phyloP scores from a whole-genome alignment of 106 monocot species.

The Acorus calamus region DNA sequence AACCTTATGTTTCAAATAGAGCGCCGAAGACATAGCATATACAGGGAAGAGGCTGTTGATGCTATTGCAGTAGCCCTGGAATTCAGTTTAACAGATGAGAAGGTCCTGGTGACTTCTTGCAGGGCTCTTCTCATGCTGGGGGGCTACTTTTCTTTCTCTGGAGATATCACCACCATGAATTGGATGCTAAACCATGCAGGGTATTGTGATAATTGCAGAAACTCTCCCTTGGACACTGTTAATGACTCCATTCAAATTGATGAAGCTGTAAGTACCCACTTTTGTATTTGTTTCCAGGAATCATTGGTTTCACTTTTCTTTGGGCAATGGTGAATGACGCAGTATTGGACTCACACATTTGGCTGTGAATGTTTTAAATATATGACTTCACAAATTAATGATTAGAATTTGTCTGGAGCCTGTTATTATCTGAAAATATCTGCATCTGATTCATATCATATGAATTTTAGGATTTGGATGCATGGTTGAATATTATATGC shows the following conservation, averaged over 20 bases:
- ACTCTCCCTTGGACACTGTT: not conserved
- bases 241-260: conserved; percentile 15
- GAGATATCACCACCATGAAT: conserved; percentile 17
- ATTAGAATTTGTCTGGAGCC: not conserved
- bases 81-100: conserved; percentile 20
- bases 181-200: conserved; percentile 43
- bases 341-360: too few species aligned
- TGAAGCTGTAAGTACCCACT: not conserved
- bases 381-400: too few species aligned
- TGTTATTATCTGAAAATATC: not conserved
- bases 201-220: conserved; percentile 1
- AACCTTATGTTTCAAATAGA: conserved; percentile 21
- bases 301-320: too few species aligned
- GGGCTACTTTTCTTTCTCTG: conserved; percentile 32
- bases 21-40: conserved; percentile 14
- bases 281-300: too few species aligned
- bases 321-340: too few species aligned
- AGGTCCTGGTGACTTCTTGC: conserved; percentile 14
- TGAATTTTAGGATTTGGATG: too few species aligned
- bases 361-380: too few species aligned
- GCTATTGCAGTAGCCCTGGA: conserved; percentile 28
- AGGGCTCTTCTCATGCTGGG: conserved; percentile 40
- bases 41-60: conserved; percentile 42
- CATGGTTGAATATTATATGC: too few species aligned
- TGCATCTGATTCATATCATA: not conserved